A percentile compares a stretch with the other conserved stretches of the same genome.
Conservation (phyloP, 768 basidiomycete genomes). For the Naematelia aurantialba region DNA sequence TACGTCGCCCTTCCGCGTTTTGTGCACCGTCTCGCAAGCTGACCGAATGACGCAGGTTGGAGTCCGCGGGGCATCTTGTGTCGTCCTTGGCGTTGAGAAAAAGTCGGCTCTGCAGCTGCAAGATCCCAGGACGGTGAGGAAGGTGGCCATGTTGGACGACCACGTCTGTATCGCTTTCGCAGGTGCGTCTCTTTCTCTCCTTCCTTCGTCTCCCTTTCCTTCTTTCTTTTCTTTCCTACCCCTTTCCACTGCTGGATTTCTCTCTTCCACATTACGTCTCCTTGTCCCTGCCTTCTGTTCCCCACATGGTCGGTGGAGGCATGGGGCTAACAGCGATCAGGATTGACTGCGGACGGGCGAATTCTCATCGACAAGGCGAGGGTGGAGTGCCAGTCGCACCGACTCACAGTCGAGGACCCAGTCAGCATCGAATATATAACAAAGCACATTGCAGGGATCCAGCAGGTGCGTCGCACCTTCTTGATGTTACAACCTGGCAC, state of each 20-base stretch:
- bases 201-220: background rate
- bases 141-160: constrained; percentile 97
- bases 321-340: constrained; percentile 53
- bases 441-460: constrained; percentile 95
- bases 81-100: constrained; percentile 98
- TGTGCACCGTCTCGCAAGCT: background rate
- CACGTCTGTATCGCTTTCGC: constrained; percentile 97
- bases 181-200: constrained; percentile 58
- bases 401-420: constrained; percentile 94
- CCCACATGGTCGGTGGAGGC: background rate
- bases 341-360: constrained; percentile 93
- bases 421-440: constrained; percentile 98
- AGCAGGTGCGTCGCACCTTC: constrained; percentile 69
- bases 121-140: constrained; percentile 94
- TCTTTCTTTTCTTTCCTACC: constrained; percentile 7
- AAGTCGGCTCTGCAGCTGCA: constrained; percentile 95
- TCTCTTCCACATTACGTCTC: too few relatives aligned
- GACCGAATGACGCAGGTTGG: constrained; percentile 64
- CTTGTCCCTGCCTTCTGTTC: background rate
- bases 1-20: constrained; percentile 51
- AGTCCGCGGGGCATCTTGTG: constrained; percentile 88
- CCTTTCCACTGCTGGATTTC: background rate
- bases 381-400: constrained; percentile 95
- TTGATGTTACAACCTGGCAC: background rate
- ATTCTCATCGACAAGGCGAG: constrained; percentile 97